Conservation (phyloP, 225 moss, liverwort and hornwort species). For the Pseudisothecium myosuroides region DNA sequence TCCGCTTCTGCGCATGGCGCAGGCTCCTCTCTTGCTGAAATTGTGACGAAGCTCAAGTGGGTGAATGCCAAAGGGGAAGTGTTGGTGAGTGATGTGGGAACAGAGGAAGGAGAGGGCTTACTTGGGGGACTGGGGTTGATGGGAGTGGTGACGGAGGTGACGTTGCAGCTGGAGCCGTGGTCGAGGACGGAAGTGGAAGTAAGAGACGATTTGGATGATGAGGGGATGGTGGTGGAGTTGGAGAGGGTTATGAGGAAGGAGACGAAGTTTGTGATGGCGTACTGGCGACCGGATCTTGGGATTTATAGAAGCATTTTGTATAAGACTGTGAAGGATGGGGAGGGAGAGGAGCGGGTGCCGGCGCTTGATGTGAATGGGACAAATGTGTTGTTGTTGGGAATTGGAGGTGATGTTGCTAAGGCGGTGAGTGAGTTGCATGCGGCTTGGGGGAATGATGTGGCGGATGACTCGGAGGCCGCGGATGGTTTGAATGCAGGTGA, state of each 20-base stretch:
- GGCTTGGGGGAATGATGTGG: constrained; percentile 14
- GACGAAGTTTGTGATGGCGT: constrained; percentile 1
- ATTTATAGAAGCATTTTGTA: not conserved
- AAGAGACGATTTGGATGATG: not conserved
- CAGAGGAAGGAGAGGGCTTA: constrained; percentile 13
- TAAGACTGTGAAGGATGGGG: not conserved
- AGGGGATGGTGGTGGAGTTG: constrained; percentile 22
- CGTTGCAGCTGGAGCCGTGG: constrained; percentile 26
- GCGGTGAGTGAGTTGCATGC: not conserved
- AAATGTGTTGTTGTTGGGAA: not conserved
- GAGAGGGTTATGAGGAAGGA: not conserved
- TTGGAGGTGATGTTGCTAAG: not conserved
- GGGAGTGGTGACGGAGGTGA: constrained; percentile 43
- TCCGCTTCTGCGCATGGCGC: not conserved
- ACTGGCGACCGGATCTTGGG: constrained; percentile 46
- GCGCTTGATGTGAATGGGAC: constrained; percentile 5
- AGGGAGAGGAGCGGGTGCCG: not conserved
- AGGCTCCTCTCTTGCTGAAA: not conserved
- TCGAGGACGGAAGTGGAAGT: constrained; percentile 29
- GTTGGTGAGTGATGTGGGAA: not conserved
- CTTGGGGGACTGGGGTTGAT: constrained; percentile 31
- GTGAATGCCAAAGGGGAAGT: constrained; percentile 37
- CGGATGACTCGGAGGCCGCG: not conserved
- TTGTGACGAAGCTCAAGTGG: constrained; percentile 23
- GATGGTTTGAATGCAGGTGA: not conserved